Evolutionary conservation across 352 stramenopile species (phyloP), one percentile per base, ranked within the genome.

Genomic region (Peronosclerospora sorghi): DNA sequence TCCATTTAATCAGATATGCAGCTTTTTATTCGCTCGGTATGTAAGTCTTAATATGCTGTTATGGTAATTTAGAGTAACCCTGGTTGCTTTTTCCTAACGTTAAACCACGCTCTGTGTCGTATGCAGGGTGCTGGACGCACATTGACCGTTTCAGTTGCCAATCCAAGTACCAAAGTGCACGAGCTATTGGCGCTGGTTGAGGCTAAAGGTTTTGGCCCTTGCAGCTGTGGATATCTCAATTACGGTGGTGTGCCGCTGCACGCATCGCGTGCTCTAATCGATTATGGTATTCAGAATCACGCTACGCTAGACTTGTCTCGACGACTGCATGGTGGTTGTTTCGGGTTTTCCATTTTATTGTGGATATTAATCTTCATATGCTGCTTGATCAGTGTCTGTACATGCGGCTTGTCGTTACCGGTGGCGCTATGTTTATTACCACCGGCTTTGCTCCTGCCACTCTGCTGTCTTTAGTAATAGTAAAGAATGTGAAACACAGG

Each of bases 301-400:
- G 67, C 74, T 32, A 87, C 74, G 54, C 54, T 87, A 14, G 56
- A 83, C 29, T 51, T 59, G 10, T 54, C 58, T 2, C 24, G 43
- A 30, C 65, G 72, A 13, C 41, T 74, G 19, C 70, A 63, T 23
- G 75, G 75, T 29, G 72, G 75, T 48, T 87, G 75, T 61, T 85
- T 85, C 41, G 55, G 61, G 34, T 62, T 85, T 35, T 87, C 74
- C n/a, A 82, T 87, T 49, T 40, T 71, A 36, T 49, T 87, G 35
- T 87, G 74, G 74, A 74, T 80, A 43, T 50, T 83, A 19, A 87
- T 87, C 52, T 85, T 85, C 47, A 60, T 79, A 44, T 80, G 63
- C 53, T 82, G 68, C 42, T 37, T 83, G 24, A 40, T 85, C 46
- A 83, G 74, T 43, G 51, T 87, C 20, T 87, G 71, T 59, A 87